These are phyloP conservation scores for Penicillium longicatenatum DNA, from an alignment of 495 filamentous ascomycete species.

Conservation along the genomic window DNA sequence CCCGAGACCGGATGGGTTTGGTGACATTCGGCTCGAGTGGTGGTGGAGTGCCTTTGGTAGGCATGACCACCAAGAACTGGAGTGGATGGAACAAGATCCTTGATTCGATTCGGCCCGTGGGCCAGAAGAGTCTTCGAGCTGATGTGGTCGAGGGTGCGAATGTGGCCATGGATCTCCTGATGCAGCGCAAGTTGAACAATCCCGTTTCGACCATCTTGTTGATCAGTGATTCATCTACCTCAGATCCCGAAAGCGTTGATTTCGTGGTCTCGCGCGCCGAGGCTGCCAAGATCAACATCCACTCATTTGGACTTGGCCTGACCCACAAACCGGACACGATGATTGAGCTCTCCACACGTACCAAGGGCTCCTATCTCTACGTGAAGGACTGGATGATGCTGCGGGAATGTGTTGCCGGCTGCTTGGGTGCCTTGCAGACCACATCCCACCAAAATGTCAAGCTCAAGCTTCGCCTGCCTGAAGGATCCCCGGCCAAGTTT, in stretches of 20 bases:
- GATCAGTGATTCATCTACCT: conserved; percentile 98
- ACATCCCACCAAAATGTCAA: conserved; percentile 99
- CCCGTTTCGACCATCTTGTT: conserved; percentile 94
- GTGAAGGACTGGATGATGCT: conserved; percentile 99
- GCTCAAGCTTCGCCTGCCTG: conserved; percentile 89
- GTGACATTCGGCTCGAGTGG: conserved; percentile 97
- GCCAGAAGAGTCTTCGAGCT: conserved; percentile 93
- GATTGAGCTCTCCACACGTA: conserved; percentile 94
- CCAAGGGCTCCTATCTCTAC: conserved; percentile 96
- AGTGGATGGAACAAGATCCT: conserved; percentile 87
- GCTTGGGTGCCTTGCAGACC: conserved; percentile 89
- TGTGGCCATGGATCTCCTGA: conserved; percentile 97
- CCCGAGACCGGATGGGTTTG: conserved; percentile 92
- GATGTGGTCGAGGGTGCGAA: conserved; percentile 98
- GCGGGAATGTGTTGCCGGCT: conserved; percentile 93
- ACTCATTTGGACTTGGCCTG: conserved; percentile 94
- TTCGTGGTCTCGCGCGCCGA: conserved; percentile 98
- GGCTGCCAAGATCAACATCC: conserved; percentile 95
- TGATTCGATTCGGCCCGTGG: conserved; percentile 85
- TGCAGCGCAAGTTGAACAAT: conserved; percentile 96
- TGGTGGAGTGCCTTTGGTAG: conserved; percentile 92
- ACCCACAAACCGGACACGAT: conserved; percentile 99
- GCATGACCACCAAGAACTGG: conserved; percentile 96
- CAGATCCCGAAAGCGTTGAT: conserved; percentile 93
- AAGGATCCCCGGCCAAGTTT: conserved; percentile 96